Evolutionary conservation across 2,329 filamentous ascomycete species (phyloP), one percentile per base, ranked within the genome.

Genomic region (Fusarium burgessii): DNA sequence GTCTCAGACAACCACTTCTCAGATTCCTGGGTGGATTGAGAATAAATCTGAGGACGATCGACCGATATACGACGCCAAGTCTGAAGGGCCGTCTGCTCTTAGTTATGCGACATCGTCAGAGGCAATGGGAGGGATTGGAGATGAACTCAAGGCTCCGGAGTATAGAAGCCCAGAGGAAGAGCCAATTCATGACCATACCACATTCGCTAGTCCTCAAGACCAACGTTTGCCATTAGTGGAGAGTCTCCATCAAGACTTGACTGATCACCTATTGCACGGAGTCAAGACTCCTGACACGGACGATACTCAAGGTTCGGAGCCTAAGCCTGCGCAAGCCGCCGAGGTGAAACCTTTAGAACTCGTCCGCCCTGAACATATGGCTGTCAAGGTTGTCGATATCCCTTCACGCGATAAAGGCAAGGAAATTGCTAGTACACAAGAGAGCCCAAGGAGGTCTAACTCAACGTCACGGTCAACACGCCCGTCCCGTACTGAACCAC

Each of bases 391-490:
- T 64, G 51, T 72, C n/a, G 60, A 72, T 40, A 72, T 71, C 29
- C 65, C 69, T 32, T 60, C 65, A 7, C 69, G 69, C 18, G 69
- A 70, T 32, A 71, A 70, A 58, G 69, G 65, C 69, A 71, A 72
- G 38, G 60, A 52, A 52, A 35, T 62, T 54, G 65, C 51, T 27
- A 29, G 27, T 36, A 20, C 57, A 20, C 25, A 52, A 27, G 60
- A 70, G 33, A 67, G 58, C 25, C 61, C 68, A 23, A 71, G 66
- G 35, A 70, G 63, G 35, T 50, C 62, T 25, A 52, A 46, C 32
- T 67, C 70, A 23, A 38, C 40, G 27, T 68, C 49, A 27, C 68
- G 60, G 43, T 52, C 69, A 36, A 32, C 43, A n/a, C 65, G 63
- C 17, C 43, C 62, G 12, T 64, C 65, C 54, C 68, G 72, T 7